Conservation (phyloP, 345 rosid genomes). For the Brassica incana region DNA sequence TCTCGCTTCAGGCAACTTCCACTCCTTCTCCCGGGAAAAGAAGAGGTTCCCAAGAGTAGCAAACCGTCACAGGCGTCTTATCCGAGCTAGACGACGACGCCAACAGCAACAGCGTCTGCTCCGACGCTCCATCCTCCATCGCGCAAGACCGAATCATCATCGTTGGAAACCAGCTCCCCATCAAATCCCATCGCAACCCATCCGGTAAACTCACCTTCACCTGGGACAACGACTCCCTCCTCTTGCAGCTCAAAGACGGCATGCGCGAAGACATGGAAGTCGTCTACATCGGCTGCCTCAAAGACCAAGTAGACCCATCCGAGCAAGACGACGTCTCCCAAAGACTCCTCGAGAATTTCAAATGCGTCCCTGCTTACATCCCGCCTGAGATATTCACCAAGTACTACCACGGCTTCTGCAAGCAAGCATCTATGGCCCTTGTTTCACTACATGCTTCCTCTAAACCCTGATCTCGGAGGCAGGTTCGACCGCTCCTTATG, state of each 20-base stretch:
- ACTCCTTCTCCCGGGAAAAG: conserved; percentile 58
- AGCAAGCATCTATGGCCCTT: conserved; percentile 93
- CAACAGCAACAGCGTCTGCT: conserved; percentile 62
- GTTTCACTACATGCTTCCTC: conserved; percentile 94
- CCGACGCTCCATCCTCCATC: conserved; percentile 84
- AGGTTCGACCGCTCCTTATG: conserved; percentile 85
- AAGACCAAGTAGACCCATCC: conserved; percentile 57
- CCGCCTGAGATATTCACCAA: conserved; percentile 71
- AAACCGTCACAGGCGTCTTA: conserved; percentile 79
- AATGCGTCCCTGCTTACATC: conserved; percentile 91
- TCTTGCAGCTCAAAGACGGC: conserved; percentile 90
- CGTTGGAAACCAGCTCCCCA: conserved; percentile 94
- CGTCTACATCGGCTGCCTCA: conserved; percentile 82
- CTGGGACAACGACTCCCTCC: conserved; percentile 97
- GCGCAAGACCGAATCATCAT: conserved; percentile 80
- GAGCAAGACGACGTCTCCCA: conserved; percentile 90
- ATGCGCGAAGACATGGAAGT: conserved; percentile 86
- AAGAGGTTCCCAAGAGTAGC: conserved; percentile 88
- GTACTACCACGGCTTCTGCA: conserved; percentile 93
- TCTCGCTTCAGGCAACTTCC: conserved; percentile 73
- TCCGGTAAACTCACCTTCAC: conserved; percentile 60
- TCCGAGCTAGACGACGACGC: conserved; percentile 82
- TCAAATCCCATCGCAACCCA: conserved; percentile 55
- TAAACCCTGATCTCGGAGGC: conserved; percentile 87
- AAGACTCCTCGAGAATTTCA: conserved; percentile 77